Evolutionary conservation across 2,329 filamentous ascomycete genomes (phyloP), one percentile per base, ranked within the genome.

Genomic region (Lachnellula occidentalis): DNA sequence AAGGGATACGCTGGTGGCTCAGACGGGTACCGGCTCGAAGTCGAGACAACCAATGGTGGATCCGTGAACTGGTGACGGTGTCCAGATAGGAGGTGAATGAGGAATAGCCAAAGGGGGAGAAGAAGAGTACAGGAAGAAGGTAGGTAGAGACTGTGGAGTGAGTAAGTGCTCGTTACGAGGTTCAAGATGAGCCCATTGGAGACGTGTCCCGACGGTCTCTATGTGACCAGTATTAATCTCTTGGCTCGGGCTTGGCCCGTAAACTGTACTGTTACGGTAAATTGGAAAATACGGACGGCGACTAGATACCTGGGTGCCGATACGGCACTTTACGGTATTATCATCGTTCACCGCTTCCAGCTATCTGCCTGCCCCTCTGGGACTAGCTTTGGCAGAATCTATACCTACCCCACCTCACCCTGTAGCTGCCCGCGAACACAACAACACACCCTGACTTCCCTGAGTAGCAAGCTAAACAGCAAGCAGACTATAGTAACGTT

Each of bases 121-220:
- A 22, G 43, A 42, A 19, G 27, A 27, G n/a, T 17, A 34, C n/a
- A n/a, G 34, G 15, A 22, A 22, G n/a, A 43, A 19, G 42, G 39
- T 15, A 46, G 37, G 37, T 36, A 45, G 41, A 31, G 52, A 54
- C 52, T 22, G 48, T 50, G n/a, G 31, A 27, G 17, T 54, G 27
- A 14, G 47, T 31, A 31, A 45, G 45, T 8, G 24, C 27, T 1
- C 11, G 15, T 37, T 37, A n/a, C 11, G 14, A 21, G 34, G 34
- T 45, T 17, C 12, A 45, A 34, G 31, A 41, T 34, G 41, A 43
- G 45, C 6, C 45, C 50, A 48, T 45, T 22, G 15, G 34, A 48
- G 43, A 53, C 43, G 50, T 53, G 51, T 53, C 37, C 39, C 37
- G 36, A 48, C 46, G 50, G 17, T 21, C 11, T 43, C 9, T 12